Conservation (phyloP, 2,329 filamentous ascomycete genomes). For the Biscogniauxia sp. region DNA sequence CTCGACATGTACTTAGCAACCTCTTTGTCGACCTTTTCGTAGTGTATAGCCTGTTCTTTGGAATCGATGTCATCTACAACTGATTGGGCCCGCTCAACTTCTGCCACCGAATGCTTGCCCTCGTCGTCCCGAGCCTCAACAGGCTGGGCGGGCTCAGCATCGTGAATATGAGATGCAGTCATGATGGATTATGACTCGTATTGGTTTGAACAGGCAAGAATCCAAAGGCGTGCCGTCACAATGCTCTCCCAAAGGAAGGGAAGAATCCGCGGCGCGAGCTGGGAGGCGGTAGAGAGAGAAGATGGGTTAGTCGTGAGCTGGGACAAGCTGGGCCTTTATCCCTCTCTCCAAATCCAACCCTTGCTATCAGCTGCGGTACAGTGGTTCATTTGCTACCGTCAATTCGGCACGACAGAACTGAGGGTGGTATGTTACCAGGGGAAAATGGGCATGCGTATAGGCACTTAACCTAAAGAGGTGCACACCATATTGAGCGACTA, state of each 20-base stretch:
- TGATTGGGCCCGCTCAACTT: constrained; percentile 30
- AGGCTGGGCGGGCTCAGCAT: constrained; percentile 26
- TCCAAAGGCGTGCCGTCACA: neutral
- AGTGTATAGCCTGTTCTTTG: constrained; percentile 50
- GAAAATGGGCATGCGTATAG: neutral
- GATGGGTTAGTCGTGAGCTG: neutral
- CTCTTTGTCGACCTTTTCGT: constrained; percentile 60
- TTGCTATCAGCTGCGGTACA: neutral
- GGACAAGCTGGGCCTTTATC: neutral
- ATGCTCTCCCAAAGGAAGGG: constrained; percentile 1
- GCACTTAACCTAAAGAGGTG: neutral
- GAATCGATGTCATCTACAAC: constrained; percentile 40
- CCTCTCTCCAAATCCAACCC: neutral
- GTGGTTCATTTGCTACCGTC: neutral
- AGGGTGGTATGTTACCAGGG: neutral
- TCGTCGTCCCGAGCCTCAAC: constrained; percentile 19
- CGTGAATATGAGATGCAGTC: constrained; percentile 27
- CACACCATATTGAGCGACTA: neutral
- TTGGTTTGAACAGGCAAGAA: neutral
- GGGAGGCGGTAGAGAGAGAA: neutral
- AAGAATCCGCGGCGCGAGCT: neutral
- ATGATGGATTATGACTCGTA: constrained; percentile 16
- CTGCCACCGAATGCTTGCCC: constrained; percentile 26
- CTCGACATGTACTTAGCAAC: constrained; percentile 66
- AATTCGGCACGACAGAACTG: neutral